Evolutionary conservation across 2,329 filamentous ascomycete species (phyloP).

Genomic region (Fragosphaeria purpurea): DNA sequence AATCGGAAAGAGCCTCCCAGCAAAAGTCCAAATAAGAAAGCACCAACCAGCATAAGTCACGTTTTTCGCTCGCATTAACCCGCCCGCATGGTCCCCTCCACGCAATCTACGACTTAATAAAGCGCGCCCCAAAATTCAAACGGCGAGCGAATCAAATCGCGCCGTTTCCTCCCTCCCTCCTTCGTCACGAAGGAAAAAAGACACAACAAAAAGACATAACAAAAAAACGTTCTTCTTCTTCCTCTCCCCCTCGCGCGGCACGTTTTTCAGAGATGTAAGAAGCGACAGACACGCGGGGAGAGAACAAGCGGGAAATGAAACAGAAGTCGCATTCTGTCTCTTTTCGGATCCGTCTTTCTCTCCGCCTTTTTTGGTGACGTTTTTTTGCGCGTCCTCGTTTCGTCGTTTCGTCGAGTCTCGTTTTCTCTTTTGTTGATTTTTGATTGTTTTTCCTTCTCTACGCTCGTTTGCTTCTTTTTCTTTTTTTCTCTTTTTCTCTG

Average conservation of each 20-base stretch:
- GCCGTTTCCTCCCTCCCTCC: background rate
- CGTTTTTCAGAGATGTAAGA: constrained; percentile 5
- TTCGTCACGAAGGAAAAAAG: background rate
- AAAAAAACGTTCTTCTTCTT: background rate
- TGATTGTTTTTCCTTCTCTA: background rate
- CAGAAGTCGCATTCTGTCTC: constrained; percentile 3
- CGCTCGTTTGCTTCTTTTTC: background rate
- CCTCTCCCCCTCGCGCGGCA: background rate
- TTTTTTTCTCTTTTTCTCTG: background rate
- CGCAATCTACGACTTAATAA: too few species aligned
- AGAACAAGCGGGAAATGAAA: constrained; percentile 5
- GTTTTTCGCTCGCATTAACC: constrained; percentile 3
- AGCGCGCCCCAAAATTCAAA: too few species aligned
- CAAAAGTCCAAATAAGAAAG: background rate
- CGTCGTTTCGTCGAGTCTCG: too few species aligned
- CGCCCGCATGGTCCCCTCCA: background rate
- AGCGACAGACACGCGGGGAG: constrained; percentile 2
- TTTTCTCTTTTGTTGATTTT: too few species aligned
- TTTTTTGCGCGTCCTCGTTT: too few species aligned
- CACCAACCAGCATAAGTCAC: constrained; percentile 2
- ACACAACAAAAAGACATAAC: background rate
- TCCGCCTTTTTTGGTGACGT: background rate
- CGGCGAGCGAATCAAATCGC: background rate
- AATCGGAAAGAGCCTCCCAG: background rate
- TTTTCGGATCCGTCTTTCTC: constrained; percentile 4